phyloP scores from a whole-genome alignment of 2,329 filamentous ascomycete species.

The Trichoderma sp. region DNA sequence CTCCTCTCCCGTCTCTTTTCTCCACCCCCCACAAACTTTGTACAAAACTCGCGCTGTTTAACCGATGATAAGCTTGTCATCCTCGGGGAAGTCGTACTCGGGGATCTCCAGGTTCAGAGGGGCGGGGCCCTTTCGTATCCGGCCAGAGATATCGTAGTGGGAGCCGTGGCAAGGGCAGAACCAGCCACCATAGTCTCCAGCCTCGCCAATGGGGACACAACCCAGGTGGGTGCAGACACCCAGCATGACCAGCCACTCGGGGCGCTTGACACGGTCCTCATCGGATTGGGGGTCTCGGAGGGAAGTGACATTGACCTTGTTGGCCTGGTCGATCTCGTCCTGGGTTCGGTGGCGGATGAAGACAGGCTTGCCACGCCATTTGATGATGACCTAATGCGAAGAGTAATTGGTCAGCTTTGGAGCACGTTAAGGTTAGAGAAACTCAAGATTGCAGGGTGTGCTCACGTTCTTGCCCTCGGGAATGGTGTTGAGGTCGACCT shows the following conservation, averaged over 20 bases:
- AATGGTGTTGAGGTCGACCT: constrained; percentile 88
- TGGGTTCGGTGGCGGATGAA: constrained; percentile 98
- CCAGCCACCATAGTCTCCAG: constrained; percentile 97
- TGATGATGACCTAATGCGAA: constrained; percentile 83
- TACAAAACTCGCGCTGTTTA: constrained; percentile 51
- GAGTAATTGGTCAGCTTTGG: background rate
- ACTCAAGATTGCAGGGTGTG: constrained; percentile 29
- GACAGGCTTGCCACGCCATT: constrained; percentile 99
- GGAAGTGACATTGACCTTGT: constrained; percentile 77
- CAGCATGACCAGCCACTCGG: constrained; percentile 98
- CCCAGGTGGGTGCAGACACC: constrained; percentile 99
- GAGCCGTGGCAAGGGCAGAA: constrained; percentile 99
- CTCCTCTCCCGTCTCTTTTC: constrained; percentile 27
- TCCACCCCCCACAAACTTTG: constrained; percentile 8
- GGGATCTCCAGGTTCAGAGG: constrained; percentile 97
- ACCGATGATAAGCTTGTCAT: constrained; percentile 88
- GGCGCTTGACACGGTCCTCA: constrained; percentile 92
- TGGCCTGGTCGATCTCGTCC: constrained; percentile 91
- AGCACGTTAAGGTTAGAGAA: too few relatives aligned
- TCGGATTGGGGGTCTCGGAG: constrained; percentile 92
- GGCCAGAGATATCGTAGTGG: constrained; percentile 99
- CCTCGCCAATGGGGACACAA: constrained; percentile 98
- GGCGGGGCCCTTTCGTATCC: constrained; percentile 95
- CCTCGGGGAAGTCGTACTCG: constrained; percentile 87
- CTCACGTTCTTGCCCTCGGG: constrained; percentile 99